Evolutionary conservation across 163 green algal species (phyloP).

Genomic region (Volvox carteri): DNA sequence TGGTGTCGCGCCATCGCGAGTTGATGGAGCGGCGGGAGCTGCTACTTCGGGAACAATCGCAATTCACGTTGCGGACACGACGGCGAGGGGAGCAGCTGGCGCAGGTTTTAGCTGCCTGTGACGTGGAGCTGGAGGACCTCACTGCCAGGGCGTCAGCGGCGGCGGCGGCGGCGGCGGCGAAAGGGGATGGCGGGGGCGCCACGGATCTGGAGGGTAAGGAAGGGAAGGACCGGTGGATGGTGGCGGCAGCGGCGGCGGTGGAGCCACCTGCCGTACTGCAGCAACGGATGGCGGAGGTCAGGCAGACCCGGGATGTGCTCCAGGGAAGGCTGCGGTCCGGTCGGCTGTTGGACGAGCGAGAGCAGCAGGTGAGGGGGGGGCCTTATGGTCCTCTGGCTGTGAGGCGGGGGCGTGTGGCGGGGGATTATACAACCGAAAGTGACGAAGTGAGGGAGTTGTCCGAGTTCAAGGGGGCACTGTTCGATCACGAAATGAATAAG

Average conservation of each 20-base stretch:
- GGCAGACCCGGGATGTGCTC: slow-evolving; percentile 21
- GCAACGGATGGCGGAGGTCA: slow-evolving; percentile 52
- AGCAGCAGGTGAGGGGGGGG: slow-evolving; percentile 53
- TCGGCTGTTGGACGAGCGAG: slow-evolving; percentile 50
- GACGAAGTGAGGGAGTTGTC: no score
- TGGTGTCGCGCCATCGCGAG: slow-evolving; percentile 13
- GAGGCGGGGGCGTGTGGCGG: no score
- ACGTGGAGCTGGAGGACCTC: slow-evolving; percentile 33
- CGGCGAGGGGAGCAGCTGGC: slow-evolving; percentile 24
- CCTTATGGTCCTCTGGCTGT: no score
- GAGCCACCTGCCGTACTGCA: background rate
- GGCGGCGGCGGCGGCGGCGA: background rate
- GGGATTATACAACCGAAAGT: no score
- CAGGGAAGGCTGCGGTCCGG: slow-evolving; percentile 24
- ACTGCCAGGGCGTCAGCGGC: background rate
- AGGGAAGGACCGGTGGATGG: background rate
- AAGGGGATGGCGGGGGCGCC: background rate
- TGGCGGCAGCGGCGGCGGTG: background rate
- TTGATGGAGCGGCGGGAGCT: background rate
- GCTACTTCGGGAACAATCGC: slow-evolving; percentile 17
- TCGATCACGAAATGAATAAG: no score
- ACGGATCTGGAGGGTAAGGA: background rate
- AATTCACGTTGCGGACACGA: slow-evolving; percentile 20
- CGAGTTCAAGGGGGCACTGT: no score
- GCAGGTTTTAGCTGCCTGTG: slow-evolving; percentile 6